Evolutionary conservation across 805 yeast species (phyloP).

Genomic region (Cyberlindnera veronae): DNA sequence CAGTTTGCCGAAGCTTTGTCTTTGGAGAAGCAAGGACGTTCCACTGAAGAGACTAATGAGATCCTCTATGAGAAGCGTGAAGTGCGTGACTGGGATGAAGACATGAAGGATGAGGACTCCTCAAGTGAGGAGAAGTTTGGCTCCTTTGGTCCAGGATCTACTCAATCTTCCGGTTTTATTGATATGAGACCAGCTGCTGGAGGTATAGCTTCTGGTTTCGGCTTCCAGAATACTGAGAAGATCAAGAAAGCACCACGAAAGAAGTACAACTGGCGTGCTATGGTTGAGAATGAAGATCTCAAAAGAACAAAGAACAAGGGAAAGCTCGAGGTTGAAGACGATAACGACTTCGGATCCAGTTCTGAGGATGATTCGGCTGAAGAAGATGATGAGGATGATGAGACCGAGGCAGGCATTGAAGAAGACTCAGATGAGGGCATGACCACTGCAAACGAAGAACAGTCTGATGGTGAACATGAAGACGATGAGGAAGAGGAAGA

Average conservation of each 20-base stretch:
- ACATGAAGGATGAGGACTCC: conserved; percentile 26
- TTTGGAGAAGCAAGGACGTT: conserved; percentile 69
- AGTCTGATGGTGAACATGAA: conserved; percentile 31
- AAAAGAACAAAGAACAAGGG: conserved; percentile 33
- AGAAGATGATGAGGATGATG: conserved; percentile 26
- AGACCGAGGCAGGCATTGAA: conserved; percentile 22
- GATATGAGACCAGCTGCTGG: conserved; percentile 68
- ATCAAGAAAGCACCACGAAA: conserved; percentile 43
- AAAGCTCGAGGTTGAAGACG: conserved; percentile 45
- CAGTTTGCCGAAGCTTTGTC: conserved; percentile 71
- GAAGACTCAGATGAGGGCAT: conserved; percentile 13
- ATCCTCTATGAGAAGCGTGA: conserved; percentile 68
- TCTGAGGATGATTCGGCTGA: conserved; percentile 2
- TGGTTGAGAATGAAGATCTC: conserved; percentile 44
- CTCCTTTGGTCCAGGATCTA: conserved; percentile 16
- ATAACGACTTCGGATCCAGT: conserved; percentile 50
- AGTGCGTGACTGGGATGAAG: conserved; percentile 57
- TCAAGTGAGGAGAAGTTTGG: conserved; percentile 24
- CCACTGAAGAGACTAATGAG: conserved; percentile 55
- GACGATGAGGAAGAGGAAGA: conserved; percentile 25
- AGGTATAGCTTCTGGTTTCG: conserved; percentile 67
- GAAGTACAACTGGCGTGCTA: conserved; percentile 73
- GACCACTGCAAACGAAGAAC: conserved; percentile 20
- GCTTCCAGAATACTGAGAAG: conserved; percentile 54
- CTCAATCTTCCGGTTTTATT: conserved; percentile 49